Base-by-base conservation (phyloP, 2,329 filamentous ascomycete genomes). In the Hirsutella thompsonii region DNA sequence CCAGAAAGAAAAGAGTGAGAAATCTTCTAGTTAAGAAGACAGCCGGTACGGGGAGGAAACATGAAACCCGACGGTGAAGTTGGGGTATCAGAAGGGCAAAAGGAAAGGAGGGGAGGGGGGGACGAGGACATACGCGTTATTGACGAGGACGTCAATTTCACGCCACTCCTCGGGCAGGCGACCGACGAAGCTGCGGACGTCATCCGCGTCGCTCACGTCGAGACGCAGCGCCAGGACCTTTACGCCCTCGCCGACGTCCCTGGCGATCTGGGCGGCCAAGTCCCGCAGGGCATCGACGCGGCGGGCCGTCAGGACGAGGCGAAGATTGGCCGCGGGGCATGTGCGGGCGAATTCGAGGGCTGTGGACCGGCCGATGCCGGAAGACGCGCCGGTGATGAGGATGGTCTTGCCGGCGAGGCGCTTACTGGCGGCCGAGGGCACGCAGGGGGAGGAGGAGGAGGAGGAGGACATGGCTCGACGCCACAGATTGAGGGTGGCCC, bases 331-430 rank as follows among this genome's bases (percentile, higher is more conserved):
- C n/a, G n/a, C 72, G 8, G 87, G 87, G 19, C 83, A 75, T 2
- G 89, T 90, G 43, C 86, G 79, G 20, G 92, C 92, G 56, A 96
- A 98, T 62, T 96, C 92, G 49, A 92, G 68, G n/a, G 90, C 92
- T 16, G 76, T 82, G 52, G 74, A 77, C 42, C 74, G 76, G 20
- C 92, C 92, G 61, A 98, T 96, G 46, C 92, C 92, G 18, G 87
- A 93, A 4, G 83, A 92, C 26, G 92, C 92, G 42, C 92, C 92
- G 5, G 92, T 96, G 47, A 98, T 76, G 43, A 96, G 64, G 44
- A 96, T 70, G 4, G 88, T 96, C 69, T 96, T 96, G 74, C 88
- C 88, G 55, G 83, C 74, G 45, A 98, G 84, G 67, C 90, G 88
- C 61, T 87, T 83, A 47, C 73, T 73, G 64, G 83, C 79, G 55